phyloP scores from a whole-genome alignment of 2,329 filamentous ascomycete species.

The Xylaria sp. region DNA sequence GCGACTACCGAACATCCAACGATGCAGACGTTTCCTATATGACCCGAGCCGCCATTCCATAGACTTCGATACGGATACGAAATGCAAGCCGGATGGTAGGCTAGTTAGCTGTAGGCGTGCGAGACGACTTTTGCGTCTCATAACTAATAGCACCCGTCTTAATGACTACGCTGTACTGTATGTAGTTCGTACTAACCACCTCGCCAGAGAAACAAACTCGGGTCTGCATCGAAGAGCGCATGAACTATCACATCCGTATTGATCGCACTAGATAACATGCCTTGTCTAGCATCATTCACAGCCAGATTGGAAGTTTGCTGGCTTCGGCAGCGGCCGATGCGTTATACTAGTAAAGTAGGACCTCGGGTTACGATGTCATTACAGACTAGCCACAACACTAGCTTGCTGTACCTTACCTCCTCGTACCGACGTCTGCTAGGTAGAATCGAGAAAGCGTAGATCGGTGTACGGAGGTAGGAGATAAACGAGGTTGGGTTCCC shows the following conservation, averaged over 20 bases:
- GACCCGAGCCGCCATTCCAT: slow-evolving; percentile 16
- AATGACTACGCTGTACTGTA: neutral
- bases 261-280: slow-evolving; percentile 2
- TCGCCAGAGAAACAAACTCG: slow-evolving; percentile 10
- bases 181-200: neutral
- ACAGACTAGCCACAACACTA: slow-evolving; percentile 15
- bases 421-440: slow-evolving; percentile 4
- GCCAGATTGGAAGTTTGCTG: slow-evolving; percentile 16
- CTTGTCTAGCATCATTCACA: slow-evolving; percentile 16
- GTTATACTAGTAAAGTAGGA: slow-evolving; percentile 14
- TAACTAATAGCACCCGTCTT: neutral
- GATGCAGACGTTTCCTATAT: slow-evolving; percentile 1
- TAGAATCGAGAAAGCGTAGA: neutral
- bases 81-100: slow-evolving; percentile 19
- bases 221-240: neutral
- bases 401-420: neutral
- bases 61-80: slow-evolving; percentile 29
- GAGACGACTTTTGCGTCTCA: slow-evolving; percentile 3
- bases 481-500: neutral
- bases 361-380: slow-evolving; percentile 11
- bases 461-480: neutral
- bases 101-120: slow-evolving; percentile 6
- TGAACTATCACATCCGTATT: slow-evolving; percentile 1
- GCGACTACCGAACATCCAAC: slow-evolving; percentile 19
- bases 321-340: slow-evolving; percentile 20